Percentiles rank a stretch among this genome's conserved stretches.
Conservation (phyloP, 306 rosid genomes). For the Alnus rubra region DNA sequence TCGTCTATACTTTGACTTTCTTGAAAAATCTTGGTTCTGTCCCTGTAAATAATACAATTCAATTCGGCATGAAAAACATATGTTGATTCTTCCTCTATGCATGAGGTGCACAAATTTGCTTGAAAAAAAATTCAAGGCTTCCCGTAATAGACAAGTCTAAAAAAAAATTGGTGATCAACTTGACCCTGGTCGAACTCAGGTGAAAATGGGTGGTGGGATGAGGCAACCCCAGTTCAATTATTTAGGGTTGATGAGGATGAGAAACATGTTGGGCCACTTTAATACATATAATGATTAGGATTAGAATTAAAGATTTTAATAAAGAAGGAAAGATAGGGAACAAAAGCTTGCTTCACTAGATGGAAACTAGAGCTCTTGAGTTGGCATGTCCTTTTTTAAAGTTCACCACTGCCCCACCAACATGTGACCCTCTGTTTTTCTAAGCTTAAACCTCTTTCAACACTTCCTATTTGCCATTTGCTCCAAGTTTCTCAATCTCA, state of each 20-base stretch:
- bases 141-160: too few species aligned
- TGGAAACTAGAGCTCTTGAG: constrained; percentile 60
- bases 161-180: not conserved
- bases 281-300: constrained; percentile 43
- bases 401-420: constrained; percentile 35
- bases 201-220: not conserved
- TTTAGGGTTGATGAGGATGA: not conserved
- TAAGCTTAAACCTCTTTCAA: constrained; percentile 28
- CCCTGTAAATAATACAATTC: too few species aligned
- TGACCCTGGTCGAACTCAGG: not conserved
- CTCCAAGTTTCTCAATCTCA: constrained; percentile 39
- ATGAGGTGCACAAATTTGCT: too few species aligned
- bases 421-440: constrained; percentile 32
- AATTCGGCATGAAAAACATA: too few species aligned
- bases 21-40: too few species aligned
- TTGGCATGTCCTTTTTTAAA: constrained; percentile 53
- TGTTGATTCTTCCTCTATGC: too few species aligned
- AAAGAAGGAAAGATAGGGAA: constrained; percentile 36
- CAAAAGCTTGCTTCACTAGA: constrained; percentile 63
- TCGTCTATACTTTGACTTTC: too few species aligned
- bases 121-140: too few species aligned
- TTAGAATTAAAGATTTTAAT: constrained; percentile 22
- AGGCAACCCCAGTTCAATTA: not conserved
- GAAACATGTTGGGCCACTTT: not conserved
- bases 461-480: constrained; percentile 30